A percentile compares a stretch with the other conserved stretches of the same genome.
Conservation (phyloP, 169 alveolate species). For the Perkinsus olseni region DNA sequence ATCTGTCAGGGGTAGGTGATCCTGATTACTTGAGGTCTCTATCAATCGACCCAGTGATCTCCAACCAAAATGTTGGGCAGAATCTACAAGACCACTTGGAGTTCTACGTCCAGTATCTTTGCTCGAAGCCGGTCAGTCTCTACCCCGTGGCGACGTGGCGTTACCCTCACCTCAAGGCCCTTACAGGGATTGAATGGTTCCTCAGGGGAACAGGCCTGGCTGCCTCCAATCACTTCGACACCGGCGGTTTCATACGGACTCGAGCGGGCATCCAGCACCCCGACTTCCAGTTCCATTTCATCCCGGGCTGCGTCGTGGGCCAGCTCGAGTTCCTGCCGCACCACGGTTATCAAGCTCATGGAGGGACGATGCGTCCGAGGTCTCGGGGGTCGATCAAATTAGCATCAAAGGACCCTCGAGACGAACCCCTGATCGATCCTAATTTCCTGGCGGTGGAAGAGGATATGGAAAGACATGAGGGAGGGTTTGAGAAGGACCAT, state of each 20-base stretch:
- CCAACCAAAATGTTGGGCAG: conserved; percentile 26
- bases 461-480: conserved; percentile 11
- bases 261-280: background rate
- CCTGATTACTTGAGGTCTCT: conserved; percentile 7
- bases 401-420: conserved; percentile 10
- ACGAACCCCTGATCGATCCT: conserved; percentile 8
- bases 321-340: conserved; percentile 13
- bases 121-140: conserved; percentile 1
- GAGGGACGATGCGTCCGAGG: conserved; percentile 18
- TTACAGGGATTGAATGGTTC: background rate
- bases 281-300: conserved; percentile 22
- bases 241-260: conserved; percentile 20
- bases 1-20: conserved; percentile 27
- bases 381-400: conserved; percentile 13
- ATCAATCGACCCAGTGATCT: background rate
- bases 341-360: conserved; percentile 17
- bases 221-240: conserved; percentile 14
- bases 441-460: background rate
- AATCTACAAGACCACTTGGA: conserved; percentile 26
- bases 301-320: conserved; percentile 19
- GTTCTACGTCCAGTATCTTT: background rate
- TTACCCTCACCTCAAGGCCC: conserved; percentile 2
- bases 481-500: conserved; percentile 1
- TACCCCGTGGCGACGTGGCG: conserved; percentile 9
- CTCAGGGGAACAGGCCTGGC: conserved; percentile 4